These are phyloP conservation scores for Xylaria intraflava DNA, from an alignment of 495 filamentous ascomycete genomes.

Conservation along the genomic window DNA sequence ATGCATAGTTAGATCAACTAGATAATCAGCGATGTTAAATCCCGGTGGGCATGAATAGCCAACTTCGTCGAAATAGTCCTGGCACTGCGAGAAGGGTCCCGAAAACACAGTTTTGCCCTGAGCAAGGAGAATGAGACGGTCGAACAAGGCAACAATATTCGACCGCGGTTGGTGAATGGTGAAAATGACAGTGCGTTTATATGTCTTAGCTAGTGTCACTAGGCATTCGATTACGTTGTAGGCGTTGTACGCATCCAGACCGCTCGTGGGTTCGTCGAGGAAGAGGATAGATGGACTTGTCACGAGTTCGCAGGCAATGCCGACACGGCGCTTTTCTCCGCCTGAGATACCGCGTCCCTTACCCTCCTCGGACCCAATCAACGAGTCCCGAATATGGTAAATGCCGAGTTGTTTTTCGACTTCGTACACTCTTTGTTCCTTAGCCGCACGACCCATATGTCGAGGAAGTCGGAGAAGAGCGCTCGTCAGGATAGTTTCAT, in stretches of 20 bases:
- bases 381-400: conserved; percentile 79
- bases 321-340: conserved; percentile 91
- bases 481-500: conserved; percentile 94
- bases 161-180: conserved; percentile 98
- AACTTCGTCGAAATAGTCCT: conserved; percentile 84
- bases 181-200: conserved; percentile 94
- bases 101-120: conserved; percentile 89
- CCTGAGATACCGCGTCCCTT: conserved; percentile 92
- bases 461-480: conserved; percentile 81
- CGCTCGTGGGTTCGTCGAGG: conserved; percentile 93
- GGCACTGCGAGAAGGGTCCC: conserved; percentile 80
- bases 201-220: conserved; percentile 89
- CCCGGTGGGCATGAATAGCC: conserved; percentile 91
- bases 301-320: conserved; percentile 95
- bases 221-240: conserved; percentile 97
- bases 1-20: conserved; percentile 97
- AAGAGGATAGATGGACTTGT: conserved; percentile 97
- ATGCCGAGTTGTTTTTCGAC: conserved; percentile 96
- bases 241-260: conserved; percentile 90
- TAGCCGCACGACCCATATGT: conserved; percentile 79
- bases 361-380: conserved; percentile 97
- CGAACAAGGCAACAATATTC: conserved; percentile 99
- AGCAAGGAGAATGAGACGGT: conserved; percentile 83
- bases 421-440: conserved; percentile 83
- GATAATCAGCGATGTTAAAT: conserved; percentile 97